A percentile compares a stretch with the other conserved stretches of the same genome.
Evolutionary conservation across 1,284 basidiomycete species (phyloP).

Genomic region (Boletellus deceptivus): DNA sequence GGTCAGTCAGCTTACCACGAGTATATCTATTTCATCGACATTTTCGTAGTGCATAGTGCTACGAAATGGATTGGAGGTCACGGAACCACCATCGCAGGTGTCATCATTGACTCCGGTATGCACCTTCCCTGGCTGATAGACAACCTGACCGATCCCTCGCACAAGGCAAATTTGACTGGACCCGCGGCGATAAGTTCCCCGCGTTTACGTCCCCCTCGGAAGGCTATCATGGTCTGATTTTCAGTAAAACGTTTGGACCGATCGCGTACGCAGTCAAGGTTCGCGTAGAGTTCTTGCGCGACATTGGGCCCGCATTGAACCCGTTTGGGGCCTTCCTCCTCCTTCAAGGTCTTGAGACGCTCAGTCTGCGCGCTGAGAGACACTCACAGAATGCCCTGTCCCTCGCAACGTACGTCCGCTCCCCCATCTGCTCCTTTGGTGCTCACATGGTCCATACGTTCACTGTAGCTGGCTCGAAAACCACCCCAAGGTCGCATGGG

Average conservation of each 20-base stretch:
- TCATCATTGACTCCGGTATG: conserved; percentile 73
- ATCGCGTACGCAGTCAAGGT: conserved; percentile 74
- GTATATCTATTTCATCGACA: neutral
- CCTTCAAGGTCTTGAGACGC: conserved; percentile 86
- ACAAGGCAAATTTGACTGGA: conserved; percentile 84
- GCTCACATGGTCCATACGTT: neutral
- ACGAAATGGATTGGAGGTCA: conserved; percentile 94
- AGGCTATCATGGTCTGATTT: conserved; percentile 80
- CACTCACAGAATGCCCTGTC: conserved; percentile 76
- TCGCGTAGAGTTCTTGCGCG: conserved; percentile 73
- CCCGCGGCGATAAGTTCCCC: conserved; percentile 73
- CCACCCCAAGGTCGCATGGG: conserved; percentile 76
- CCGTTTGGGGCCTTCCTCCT: conserved; percentile 83
- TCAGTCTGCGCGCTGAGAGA: conserved; percentile 75
- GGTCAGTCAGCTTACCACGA: conserved; percentile 35
- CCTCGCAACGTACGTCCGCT: conserved; percentile 55
- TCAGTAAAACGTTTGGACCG: conserved; percentile 73
- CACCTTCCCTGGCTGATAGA: neutral
- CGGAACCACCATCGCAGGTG: conserved; percentile 85
- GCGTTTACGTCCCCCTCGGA: conserved; percentile 80
- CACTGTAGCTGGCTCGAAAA: conserved; percentile 57
- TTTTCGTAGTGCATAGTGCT: conserved; percentile 66
- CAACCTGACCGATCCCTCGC: neutral
- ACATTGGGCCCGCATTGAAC: conserved; percentile 74
- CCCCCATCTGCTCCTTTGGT: neutral